Evolutionary conservation across 306 rosid species (phyloP).

Genomic region (Ammopiptanthus mongolicus): DNA sequence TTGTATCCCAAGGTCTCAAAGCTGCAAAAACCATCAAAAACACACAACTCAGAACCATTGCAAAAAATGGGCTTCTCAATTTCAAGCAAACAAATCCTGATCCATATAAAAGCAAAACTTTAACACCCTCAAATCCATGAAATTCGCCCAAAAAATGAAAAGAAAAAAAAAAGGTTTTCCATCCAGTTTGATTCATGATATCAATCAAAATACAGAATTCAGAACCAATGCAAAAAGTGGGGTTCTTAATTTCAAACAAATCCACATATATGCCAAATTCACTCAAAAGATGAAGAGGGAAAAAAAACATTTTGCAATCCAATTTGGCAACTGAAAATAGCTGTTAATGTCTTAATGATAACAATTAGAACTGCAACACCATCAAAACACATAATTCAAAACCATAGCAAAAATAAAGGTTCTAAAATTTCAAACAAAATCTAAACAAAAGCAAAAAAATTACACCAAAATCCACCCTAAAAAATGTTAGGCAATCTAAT

Average conservation of each 20-base stretch:
- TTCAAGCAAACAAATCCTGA: background rate
- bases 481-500: background rate
- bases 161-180: no score
- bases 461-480: background rate
- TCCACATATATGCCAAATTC: no score
- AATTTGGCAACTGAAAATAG: background rate
- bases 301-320: background rate
- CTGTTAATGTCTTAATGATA: no score
- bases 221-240: background rate
- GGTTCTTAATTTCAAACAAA: no score
- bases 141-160: background rate
- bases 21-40: slow-evolving; percentile 43
- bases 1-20: slow-evolving; percentile 66
- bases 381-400: background rate
- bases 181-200: no score
- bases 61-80: background rate
- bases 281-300: background rate
- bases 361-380: background rate
- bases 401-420: background rate
- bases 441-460: background rate
- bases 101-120: background rate
- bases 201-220: background rate
- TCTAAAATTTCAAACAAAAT: background rate
- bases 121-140: background rate
- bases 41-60: background rate